A percentile compares a stretch with the other conserved stretches of the same genome.
These are phyloP conservation scores for Irpex sp. DNA, from an alignment of 1,284 basidiomycete species.

Conservation along the genomic window DNA sequence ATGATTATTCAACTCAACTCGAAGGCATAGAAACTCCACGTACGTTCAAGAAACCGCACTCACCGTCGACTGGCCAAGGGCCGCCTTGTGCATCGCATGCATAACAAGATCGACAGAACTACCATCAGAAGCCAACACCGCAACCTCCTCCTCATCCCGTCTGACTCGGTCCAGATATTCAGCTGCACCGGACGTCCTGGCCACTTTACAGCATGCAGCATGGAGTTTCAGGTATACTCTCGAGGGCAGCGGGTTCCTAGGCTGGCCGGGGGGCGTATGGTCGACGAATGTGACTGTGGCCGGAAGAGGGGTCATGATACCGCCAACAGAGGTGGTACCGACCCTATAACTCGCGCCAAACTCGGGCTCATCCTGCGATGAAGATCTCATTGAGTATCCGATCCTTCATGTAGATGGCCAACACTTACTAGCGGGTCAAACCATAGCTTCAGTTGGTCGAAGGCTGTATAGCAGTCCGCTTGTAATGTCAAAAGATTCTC, in stretches of 20 bases:
- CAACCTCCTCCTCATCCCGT: not conserved
- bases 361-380: not conserved
- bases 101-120: not conserved
- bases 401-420: not conserved
- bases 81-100: not conserved
- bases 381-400: not conserved
- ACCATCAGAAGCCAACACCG: not conserved
- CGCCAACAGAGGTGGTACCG: not conserved
- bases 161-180: not conserved
- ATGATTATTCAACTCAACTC: too few species aligned
- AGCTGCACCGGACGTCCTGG: not conserved
- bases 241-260: not conserved
- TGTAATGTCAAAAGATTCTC: not conserved
- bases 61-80: too few species aligned
- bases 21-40: too few species aligned
- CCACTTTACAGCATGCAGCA: not conserved
- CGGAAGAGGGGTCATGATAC: not conserved
- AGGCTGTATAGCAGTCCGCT: not conserved
- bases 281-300: not conserved
- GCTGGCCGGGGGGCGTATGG: not conserved
- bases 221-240: not conserved
- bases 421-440: not conserved
- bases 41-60: too few species aligned
- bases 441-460: not conserved
- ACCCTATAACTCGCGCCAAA: not conserved